phyloP scores from a whole-genome alignment of 352 stramenopile species.

The Phytophthora capsici region DNA sequence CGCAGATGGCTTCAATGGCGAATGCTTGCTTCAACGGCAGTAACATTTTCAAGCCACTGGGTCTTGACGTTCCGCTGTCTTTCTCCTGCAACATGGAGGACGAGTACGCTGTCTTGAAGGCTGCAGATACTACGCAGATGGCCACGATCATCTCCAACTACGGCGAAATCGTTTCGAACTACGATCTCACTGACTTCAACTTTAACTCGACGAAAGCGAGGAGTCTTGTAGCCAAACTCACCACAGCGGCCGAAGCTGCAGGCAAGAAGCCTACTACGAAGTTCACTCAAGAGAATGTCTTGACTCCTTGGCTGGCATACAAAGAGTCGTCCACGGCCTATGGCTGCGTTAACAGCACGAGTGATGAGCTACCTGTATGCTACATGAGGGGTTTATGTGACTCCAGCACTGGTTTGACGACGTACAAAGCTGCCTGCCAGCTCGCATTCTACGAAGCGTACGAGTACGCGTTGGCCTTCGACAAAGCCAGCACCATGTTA shows the following conservation, averaged over 20 bases:
- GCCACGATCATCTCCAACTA: constrained; percentile 50
- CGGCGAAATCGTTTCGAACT: constrained; percentile 55
- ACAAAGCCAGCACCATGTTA: constrained; percentile 62
- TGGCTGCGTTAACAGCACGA: constrained; percentile 36
- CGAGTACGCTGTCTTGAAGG: constrained; percentile 51
- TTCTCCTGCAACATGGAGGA: constrained; percentile 80
- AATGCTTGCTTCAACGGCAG: constrained; percentile 81
- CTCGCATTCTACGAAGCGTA: constrained; percentile 59
- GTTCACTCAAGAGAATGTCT: constrained; percentile 67
- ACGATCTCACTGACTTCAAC: constrained; percentile 65
- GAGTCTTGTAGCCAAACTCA: constrained; percentile 49
- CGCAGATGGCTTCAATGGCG: constrained; percentile 57
- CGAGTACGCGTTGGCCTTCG: constrained; percentile 68
- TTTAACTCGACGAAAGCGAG: constrained; percentile 64
- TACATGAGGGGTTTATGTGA: constrained; percentile 73
- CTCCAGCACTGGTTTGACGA: not conserved
- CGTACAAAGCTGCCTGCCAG: constrained; percentile 49
- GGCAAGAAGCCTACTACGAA: constrained; percentile 8
- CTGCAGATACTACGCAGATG: constrained; percentile 48
- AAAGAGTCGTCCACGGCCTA: constrained; percentile 27
- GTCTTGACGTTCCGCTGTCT: constrained; percentile 50
- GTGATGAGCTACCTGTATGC: constrained; percentile 55
- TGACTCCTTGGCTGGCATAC: constrained; percentile 68
- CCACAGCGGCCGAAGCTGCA: constrained; percentile 37
- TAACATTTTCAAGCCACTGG: constrained; percentile 61